Conservation (phyloP, 805 yeast genomes). For the Lachancea sp. region DNA sequence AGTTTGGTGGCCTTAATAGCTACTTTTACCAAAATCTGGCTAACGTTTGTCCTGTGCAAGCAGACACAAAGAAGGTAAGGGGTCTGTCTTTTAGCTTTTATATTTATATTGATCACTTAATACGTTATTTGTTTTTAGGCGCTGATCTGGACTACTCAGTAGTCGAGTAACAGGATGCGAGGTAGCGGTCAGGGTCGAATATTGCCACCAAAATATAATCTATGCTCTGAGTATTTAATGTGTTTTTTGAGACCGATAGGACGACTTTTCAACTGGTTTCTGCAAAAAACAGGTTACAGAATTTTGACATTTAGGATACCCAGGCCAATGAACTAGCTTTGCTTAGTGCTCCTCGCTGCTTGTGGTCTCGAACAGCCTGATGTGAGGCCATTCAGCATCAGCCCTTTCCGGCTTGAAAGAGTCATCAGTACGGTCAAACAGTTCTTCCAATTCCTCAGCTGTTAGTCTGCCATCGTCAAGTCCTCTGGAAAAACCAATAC, state of each 20-base stretch:
- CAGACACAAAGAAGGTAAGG: not conserved
- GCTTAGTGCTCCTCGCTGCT: constrained; percentile 20
- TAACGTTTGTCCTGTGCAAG: not conserved
- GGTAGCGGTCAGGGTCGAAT: no score
- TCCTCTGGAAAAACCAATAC: constrained; percentile 32
- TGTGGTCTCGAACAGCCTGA: constrained; percentile 36
- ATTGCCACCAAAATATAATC: no score
- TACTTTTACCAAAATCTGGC: not conserved
- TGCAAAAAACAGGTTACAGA: no score
- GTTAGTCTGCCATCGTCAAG: constrained; percentile 28
- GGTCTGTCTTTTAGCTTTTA: not conserved
- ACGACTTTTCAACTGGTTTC: no score
- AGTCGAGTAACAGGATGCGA: no score
- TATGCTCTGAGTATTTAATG: no score
- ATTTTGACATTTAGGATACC: no score
- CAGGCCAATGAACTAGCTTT: no score
- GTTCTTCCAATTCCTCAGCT: constrained; percentile 41
- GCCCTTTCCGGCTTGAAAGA: constrained; percentile 35
- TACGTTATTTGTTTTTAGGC: no score
- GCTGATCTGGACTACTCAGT: no score
- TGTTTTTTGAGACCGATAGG: no score
- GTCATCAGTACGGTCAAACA: constrained; percentile 42
- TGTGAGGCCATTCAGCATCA: constrained; percentile 28
- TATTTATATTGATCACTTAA: no score
- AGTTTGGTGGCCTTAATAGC: not conserved